Conservation (phyloP, 495 filamentous ascomycete genomes). For the Cairneyella variabilis region DNA sequence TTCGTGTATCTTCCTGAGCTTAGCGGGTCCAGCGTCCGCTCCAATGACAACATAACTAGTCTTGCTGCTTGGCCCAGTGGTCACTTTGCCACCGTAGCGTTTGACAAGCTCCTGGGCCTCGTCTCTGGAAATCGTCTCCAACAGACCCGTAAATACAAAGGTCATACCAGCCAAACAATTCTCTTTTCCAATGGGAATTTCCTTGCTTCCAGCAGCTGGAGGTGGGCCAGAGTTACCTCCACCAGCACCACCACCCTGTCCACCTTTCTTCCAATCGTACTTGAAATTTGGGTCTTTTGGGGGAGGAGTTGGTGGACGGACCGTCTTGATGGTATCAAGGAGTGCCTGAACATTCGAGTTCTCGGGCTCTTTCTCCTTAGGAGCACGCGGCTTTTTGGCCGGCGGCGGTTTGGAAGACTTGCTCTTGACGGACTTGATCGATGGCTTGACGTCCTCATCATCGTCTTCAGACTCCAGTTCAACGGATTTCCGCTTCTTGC, state of each 20-base stretch:
- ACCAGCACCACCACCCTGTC: conserved; percentile 49
- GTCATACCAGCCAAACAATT: conserved; percentile 90
- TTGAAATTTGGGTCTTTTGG: conserved; percentile 59
- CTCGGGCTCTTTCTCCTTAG: conserved; percentile 61
- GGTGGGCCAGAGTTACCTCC: conserved; percentile 55
- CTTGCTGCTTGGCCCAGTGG: conserved; percentile 78
- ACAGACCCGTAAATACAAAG: conserved; percentile 95
- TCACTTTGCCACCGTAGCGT: conserved; percentile 88
- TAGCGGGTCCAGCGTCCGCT: conserved; percentile 86
- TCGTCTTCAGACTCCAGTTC: conserved; percentile 43
- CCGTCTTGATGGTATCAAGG: conserved; percentile 77
- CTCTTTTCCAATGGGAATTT: conserved; percentile 78
- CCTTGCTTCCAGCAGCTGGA: conserved; percentile 56
- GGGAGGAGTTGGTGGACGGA: conserved; percentile 80
- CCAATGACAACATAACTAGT: conserved; percentile 93
- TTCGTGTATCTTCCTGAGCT: conserved; percentile 80
- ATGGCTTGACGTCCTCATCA: conserved; percentile 30
- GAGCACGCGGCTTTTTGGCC: conserved; percentile 56
- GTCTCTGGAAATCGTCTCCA: conserved; percentile 75
- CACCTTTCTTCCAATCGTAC: conserved; percentile 59
- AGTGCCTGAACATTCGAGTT: conserved; percentile 71
- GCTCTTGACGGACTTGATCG: conserved; percentile 36
- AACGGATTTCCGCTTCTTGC: conserved; percentile 32
- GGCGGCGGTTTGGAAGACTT: conserved; percentile 55
- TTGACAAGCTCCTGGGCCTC: conserved; percentile 87